A percentile compares a stretch with the other conserved stretches of the same genome.
phyloP scores from a whole-genome alignment of 352 stramenopile species.

The Phytophthora europaea region DNA sequence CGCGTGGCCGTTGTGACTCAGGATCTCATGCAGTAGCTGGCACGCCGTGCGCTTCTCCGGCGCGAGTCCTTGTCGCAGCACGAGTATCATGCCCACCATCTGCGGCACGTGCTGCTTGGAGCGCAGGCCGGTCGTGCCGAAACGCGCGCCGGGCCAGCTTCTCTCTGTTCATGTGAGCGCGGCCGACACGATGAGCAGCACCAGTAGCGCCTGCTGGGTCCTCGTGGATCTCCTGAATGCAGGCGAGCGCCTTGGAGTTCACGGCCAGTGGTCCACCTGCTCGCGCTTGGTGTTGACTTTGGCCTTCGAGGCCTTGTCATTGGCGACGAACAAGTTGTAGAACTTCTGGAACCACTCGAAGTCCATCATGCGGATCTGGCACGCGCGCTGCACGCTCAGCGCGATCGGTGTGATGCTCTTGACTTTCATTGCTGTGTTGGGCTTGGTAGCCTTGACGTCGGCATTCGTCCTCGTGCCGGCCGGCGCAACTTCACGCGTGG shows the following conservation, averaged over 20 bases:
- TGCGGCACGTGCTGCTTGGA: conserved; percentile 14
- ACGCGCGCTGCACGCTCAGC: conserved; percentile 2
- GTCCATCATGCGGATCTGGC: conserved; percentile 10
- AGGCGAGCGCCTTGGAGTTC: conserved; percentile 2
- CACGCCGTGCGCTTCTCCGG: conserved; percentile 11
- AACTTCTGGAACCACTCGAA: conserved; percentile 7
- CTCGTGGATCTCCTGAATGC: conserved; percentile 19
- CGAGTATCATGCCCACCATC: conserved; percentile 4
- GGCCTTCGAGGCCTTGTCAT: no score
- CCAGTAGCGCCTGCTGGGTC: conserved; percentile 1
- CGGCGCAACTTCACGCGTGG: no score
- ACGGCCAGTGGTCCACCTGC: conserved; percentile 16
- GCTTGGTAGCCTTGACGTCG: no score
- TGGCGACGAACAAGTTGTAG: conserved; percentile 22
- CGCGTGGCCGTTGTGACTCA: neutral
- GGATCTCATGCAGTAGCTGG: conserved; percentile 6
- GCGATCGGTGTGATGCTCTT: neutral
- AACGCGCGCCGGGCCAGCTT: conserved; percentile 11
- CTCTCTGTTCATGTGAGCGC: no score
- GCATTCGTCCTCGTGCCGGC: no score
- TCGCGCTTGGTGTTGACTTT: conserved; percentile 9
- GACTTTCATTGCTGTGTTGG: no score
- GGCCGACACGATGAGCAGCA: conserved; percentile 15
- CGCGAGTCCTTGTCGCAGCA: conserved; percentile 12
- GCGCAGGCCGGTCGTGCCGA: conserved; percentile 9